A percentile compares a stretch with the other conserved stretches of the same genome.
Evolutionary conservation across 1,284 basidiomycete genomes (phyloP).

Genomic region (Earliella scabrosa): DNA sequence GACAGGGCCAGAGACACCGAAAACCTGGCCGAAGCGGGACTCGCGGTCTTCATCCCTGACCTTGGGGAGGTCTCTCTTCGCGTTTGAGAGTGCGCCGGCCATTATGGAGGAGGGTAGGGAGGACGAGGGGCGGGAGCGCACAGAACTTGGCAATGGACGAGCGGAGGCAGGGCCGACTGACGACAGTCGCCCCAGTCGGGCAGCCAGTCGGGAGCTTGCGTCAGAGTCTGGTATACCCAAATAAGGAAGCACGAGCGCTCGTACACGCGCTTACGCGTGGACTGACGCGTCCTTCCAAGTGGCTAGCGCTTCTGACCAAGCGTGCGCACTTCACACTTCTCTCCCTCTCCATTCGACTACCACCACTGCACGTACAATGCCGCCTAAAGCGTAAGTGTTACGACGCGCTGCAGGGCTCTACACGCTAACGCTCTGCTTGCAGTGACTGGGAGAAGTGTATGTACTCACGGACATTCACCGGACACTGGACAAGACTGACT

Average conservation of each 20-base stretch:
- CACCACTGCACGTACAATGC: conserved; percentile 55
- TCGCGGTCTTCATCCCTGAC: conserved; percentile 90
- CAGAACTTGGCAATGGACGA: conserved; percentile 11
- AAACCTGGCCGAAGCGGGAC: conserved; percentile 89
- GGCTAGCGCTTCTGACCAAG: conserved; percentile 23
- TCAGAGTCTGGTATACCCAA: conserved; percentile 23
- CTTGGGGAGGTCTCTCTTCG: conserved; percentile 85
- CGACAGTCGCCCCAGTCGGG: conserved; percentile 18
- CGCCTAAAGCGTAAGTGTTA: conserved; percentile 78
- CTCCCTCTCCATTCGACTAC: conserved; percentile 8
- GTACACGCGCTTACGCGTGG: conserved; percentile 24
- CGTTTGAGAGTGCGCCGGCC: conserved; percentile 93
- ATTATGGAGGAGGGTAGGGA: conserved; percentile 44
- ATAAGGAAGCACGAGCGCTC: conserved; percentile 9
- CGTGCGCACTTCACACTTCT: conserved; percentile 3
- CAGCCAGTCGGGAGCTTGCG: conserved; percentile 2
- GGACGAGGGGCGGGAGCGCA: conserved; percentile 8
- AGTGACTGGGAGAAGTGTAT: conserved; percentile 98
- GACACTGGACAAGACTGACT: neutral
- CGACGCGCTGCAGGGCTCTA: neutral
- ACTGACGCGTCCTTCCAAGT: conserved; percentile 39
- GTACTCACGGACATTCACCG: conserved; percentile 1
- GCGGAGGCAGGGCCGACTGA: conserved; percentile 21
- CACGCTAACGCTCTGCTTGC: conserved; percentile 13
- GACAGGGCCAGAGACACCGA: conserved; percentile 94